Base-by-base conservation (phyloP, 192 early-diverging fungal genomes). In the Gonapodya prolifera region DNA sequence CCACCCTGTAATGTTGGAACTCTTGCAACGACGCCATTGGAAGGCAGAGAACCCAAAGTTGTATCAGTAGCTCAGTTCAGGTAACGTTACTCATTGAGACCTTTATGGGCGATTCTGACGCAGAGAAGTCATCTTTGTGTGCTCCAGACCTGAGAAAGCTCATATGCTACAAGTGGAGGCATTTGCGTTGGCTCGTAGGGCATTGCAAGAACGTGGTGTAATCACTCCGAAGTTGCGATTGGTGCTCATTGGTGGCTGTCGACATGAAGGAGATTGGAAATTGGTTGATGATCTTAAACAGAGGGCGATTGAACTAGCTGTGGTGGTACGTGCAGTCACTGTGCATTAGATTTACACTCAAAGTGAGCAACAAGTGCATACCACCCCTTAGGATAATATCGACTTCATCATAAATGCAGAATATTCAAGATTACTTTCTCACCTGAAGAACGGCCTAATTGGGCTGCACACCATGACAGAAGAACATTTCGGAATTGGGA, bases 401-500 rank as follows among this genome's bases (percentile, higher is more conserved):
- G 80, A 83, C 30, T 91, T 99, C 79, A 83, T 93, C 13, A 82
- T 91, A 29, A 99, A 99, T 83, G 95, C 92, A 1, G 77, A 91
- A 0, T 97, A 92, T 83, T 75, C 81, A 31, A 85, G 85, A 18
- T 85, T 99, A 1, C 82, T 86, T 34, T 79, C 80, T 0, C 89
- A 91, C 84, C 81, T 98, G 1, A 78, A 84, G 28, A 78, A 75
- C 18, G 85, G 90, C 33, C 85, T 87, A 70, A 82, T 99, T 71
- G 98, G 96, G 1, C 69, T 99, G 17, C 96, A 98, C 81, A 94
- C 96, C 17, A 99, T 99, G 98, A 87, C 87, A 79, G 92, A 99
- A 79, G 98, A 99, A 82, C 98, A 99, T 80, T 99, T 99, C 87
- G 98, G 98, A 1, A 99, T 99, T 77, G 91, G 93, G 33, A 89